phyloP scores from a whole-genome alignment of 2,329 filamentous ascomycete genomes.

The Helminthosporium solani region DNA sequence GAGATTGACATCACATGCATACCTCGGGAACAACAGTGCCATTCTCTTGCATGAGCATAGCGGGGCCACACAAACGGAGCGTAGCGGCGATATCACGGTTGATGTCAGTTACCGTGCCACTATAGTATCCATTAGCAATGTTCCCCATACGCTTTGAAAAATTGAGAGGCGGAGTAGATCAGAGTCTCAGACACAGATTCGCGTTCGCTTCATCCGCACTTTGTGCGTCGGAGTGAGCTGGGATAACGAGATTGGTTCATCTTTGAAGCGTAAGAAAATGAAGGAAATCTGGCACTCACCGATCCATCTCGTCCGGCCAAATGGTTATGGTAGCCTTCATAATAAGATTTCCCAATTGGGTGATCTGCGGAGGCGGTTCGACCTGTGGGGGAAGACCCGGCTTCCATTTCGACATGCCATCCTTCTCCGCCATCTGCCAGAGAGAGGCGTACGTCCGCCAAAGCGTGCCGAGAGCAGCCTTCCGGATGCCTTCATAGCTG shows the following conservation, averaged over 20 bases:
- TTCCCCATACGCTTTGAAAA: constrained; percentile 1
- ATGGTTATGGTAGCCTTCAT: constrained; percentile 79
- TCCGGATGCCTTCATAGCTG: constrained; percentile 88
- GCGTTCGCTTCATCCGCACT: constrained; percentile 86
- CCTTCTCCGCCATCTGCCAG: constrained; percentile 82
- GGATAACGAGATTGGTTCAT: constrained; percentile 93
- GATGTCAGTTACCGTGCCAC: constrained; percentile 87
- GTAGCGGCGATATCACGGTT: constrained; percentile 90
- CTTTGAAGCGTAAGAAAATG: constrained; percentile 43
- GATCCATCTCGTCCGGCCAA: constrained; percentile 88
- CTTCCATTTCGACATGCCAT: constrained; percentile 78
- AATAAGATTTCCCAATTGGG: constrained; percentile 82
- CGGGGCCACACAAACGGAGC: constrained; percentile 86
- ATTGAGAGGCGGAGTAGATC: constrained; percentile 36
- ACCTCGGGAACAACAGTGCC: constrained; percentile 63
- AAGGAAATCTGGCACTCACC: constrained; percentile 63
- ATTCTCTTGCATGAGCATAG: constrained; percentile 72
- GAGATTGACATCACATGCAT: too few relatives aligned
- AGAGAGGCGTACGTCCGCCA: constrained; percentile 93
- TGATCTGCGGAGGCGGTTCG: constrained; percentile 74
- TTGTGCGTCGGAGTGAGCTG: constrained; percentile 98
- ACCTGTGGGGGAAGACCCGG: constrained; percentile 81
- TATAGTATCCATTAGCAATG: constrained; percentile 44
- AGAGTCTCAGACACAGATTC: constrained; percentile 60
- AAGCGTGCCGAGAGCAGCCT: constrained; percentile 84